Percentiles rank a stretch among this genome's conserved stretches.
These are phyloP conservation scores for Hippophae tibetana DNA, from an alignment of 306 rosid species.

Conservation along the genomic window DNA sequence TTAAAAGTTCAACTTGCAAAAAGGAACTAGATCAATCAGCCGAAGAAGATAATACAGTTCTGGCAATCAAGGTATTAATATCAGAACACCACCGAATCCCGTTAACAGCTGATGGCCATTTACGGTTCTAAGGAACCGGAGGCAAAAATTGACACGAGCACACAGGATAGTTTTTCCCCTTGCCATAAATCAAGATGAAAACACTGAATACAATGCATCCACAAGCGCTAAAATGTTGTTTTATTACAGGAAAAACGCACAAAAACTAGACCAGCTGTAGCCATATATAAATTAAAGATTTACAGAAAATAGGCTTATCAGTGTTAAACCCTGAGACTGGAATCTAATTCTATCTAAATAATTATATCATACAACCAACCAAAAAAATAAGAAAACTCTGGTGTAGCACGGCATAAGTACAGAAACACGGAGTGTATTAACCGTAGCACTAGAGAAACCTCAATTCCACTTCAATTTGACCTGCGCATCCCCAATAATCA, in stretches of 20 bases:
- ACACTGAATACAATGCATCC: not conserved
- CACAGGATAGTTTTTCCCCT: no score
- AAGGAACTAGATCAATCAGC: no score
- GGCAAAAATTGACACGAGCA: no score
- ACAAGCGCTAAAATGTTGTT: not conserved
- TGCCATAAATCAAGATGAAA: no score
- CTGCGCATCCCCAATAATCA: not conserved
- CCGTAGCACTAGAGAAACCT: conserved; percentile 6
- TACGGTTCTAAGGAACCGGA: no score
- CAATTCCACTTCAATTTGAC: not conserved
- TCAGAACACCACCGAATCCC: no score
- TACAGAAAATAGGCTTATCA: not conserved
- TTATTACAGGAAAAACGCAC: not conserved
- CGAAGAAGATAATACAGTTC: no score
- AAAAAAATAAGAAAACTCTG: not conserved
- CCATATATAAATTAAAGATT: not conserved
- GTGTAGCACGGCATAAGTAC: not conserved
- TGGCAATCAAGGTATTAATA: no score
- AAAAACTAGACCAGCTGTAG: conserved; percentile 10
- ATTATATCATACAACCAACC: not conserved
- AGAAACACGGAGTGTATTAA: not conserved
- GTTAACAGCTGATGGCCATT: no score
- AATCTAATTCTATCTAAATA: not conserved
- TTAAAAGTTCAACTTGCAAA: no score
- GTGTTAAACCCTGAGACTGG: conserved; percentile 6